Evolutionary conservation across 2,329 filamentous ascomycete species (phyloP).

Genomic region (Penicillium sp.): DNA sequence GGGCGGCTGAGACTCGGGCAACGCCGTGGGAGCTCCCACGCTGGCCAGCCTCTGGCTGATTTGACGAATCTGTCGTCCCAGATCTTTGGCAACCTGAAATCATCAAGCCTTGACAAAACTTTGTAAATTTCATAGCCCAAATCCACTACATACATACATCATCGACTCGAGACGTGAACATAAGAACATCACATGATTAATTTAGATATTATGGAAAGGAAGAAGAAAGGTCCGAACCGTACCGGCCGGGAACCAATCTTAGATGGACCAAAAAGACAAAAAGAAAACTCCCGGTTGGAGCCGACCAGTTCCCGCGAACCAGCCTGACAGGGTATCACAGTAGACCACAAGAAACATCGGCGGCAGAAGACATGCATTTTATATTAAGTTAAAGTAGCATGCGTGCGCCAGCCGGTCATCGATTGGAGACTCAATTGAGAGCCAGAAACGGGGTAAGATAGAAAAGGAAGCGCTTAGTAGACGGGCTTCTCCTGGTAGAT

Average conservation of each 20-base stretch:
- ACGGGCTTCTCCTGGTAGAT: slow-evolving; percentile 57
- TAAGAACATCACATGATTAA: slow-evolving; percentile 3
- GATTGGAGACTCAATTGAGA: background rate
- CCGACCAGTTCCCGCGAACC: slow-evolving; percentile 1
- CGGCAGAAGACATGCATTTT: background rate
- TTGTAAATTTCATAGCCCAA: background rate
- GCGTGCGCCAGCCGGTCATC: background rate
- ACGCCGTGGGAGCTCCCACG: no score
- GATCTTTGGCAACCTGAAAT: background rate
- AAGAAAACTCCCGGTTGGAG: slow-evolving; percentile 13
- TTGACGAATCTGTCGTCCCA: no score
- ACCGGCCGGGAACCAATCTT: background rate
- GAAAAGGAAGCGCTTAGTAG: slow-evolving; percentile 38
- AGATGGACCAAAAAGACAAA: slow-evolving; percentile 2
- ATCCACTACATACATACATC: slow-evolving; percentile 1
- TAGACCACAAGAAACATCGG: slow-evolving; percentile 11
- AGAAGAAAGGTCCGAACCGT: background rate
- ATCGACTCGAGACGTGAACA: slow-evolving; percentile 4
- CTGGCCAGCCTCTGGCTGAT: no score
- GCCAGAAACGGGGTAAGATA: background rate
- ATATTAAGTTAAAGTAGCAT: background rate
- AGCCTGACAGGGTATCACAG: slow-evolving; percentile 23
- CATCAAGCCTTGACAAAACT: background rate
- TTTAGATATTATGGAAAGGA: slow-evolving; percentile 11
- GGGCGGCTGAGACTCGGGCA: no score